Evolutionary conservation across 2,329 filamentous ascomycete species (phyloP).

Genomic region (Clonostachys rosea): DNA sequence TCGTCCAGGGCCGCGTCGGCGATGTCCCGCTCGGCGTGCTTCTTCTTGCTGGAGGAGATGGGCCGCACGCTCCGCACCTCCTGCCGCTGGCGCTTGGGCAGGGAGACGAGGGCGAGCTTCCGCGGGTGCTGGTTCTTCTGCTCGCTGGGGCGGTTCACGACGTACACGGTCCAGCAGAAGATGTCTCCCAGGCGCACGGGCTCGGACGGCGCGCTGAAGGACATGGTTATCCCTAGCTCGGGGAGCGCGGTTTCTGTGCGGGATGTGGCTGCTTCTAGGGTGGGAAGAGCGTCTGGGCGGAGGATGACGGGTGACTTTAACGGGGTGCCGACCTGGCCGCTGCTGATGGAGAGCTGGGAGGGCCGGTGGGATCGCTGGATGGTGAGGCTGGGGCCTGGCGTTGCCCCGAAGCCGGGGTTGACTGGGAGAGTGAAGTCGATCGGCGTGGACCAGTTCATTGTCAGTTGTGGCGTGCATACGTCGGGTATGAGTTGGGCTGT

Average conservation of each 20-base stretch:
- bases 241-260: conserved; percentile 41
- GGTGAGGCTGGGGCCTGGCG: conserved; percentile 43
- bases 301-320: conserved; percentile 51
- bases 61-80: conserved; percentile 48
- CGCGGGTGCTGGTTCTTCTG: conserved; percentile 38
- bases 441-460: conserved; percentile 63
- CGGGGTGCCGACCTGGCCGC: conserved; percentile 47
- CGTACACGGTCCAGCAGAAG: conserved; percentile 70
- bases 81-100: conserved; percentile 59
- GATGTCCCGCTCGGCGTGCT: conserved; percentile 31
- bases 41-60: conserved; percentile 39
- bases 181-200: conserved; percentile 58
- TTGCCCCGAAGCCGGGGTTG: conserved; percentile 56
- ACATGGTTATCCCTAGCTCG: conserved; percentile 70
- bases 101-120: conserved; percentile 65
- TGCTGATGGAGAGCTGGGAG: conserved; percentile 57
- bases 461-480: conserved; percentile 55
- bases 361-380: conserved; percentile 59
- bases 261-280: conserved; percentile 47
- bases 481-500: conserved; percentile 50
- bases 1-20: conserved; percentile 70
- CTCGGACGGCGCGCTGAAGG: conserved; percentile 57
- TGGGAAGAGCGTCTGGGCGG: conserved; percentile 56
- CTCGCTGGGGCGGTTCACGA: conserved; percentile 64
- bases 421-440: conserved; percentile 66